Conservation (phyloP, 2,329 filamentous ascomycete genomes). For the Cladophialophora yegresii region DNA sequence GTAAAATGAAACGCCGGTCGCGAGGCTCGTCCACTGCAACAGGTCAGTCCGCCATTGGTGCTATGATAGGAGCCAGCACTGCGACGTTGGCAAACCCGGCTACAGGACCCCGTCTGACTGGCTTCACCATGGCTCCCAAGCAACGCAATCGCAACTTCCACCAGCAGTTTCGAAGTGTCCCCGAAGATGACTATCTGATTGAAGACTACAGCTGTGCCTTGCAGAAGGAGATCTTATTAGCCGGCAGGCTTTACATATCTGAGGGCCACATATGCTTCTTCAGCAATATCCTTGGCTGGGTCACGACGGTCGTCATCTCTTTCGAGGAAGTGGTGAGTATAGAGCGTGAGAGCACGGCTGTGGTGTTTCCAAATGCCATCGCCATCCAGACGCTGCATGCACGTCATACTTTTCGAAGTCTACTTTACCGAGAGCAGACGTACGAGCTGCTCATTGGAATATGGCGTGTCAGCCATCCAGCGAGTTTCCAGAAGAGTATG, state of each 20-base stretch:
- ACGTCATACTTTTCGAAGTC: constrained; percentile 92
- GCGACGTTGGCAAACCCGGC: constrained; percentile 67
- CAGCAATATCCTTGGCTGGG: constrained; percentile 98
- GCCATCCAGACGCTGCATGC: constrained; percentile 95
- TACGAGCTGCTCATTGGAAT: constrained; percentile 98
- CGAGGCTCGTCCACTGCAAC: constrained; percentile 79
- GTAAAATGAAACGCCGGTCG: constrained; percentile 68
- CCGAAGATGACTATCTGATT: constrained; percentile 96
- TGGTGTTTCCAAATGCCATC: constrained; percentile 95
- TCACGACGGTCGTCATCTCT: constrained; percentile 94
- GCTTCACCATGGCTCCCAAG: constrained; percentile 93
- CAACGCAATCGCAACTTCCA: constrained; percentile 97
- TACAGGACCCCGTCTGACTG: constrained; percentile 73
- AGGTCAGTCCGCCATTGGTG: constrained; percentile 65
- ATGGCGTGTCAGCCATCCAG: constrained; percentile 92
- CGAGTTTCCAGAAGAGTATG: constrained; percentile 81
- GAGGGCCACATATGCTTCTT: constrained; percentile 98
- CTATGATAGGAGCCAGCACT: constrained; percentile 70
- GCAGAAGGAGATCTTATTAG: constrained; percentile 91
- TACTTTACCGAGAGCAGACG: constrained; percentile 90
- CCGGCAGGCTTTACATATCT: constrained; percentile 91
- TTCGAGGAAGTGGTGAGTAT: constrained; percentile 97
- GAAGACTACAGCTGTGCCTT: constrained; percentile 97
- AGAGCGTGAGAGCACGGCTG: constrained; percentile 92
- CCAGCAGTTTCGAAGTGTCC: constrained; percentile 88